Conservation (phyloP, 169 alveolate genomes). For the Eimeria necatrix region DNA sequence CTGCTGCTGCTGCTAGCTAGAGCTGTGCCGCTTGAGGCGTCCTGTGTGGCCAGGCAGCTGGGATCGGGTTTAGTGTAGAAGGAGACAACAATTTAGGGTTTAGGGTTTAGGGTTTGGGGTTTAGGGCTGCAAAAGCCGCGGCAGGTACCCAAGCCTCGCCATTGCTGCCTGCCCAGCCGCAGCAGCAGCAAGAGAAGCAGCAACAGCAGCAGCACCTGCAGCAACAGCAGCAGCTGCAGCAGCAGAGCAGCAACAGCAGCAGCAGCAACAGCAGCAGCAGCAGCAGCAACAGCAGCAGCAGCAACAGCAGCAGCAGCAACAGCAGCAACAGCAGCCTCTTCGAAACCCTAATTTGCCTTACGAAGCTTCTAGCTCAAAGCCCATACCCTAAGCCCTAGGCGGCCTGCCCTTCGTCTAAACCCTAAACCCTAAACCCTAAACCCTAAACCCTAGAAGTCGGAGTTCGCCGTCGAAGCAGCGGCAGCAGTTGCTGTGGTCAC, state of each 20-base stretch:
- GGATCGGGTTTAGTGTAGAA: neutral
- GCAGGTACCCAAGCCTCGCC: too few relatives aligned
- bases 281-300: neutral
- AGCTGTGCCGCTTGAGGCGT: neutral
- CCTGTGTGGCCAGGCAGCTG: neutral
- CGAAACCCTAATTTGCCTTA: too few relatives aligned
- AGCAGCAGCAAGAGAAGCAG: neutral
- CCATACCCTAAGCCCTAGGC: slow-evolving; percentile 17
- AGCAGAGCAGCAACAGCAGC: neutral
- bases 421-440: neutral
- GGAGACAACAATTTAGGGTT: too few relatives aligned
- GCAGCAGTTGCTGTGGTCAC: neutral
- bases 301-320: neutral
- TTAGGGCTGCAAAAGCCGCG: too few relatives aligned
- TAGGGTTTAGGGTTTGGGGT: too few relatives aligned
- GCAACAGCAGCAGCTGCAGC: neutral
- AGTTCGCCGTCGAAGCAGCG: neutral
- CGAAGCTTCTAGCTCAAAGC: neutral
- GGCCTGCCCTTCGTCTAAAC: too few relatives aligned
- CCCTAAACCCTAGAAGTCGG: neutral
- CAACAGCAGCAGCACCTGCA: neutral
- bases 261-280: slow-evolving; percentile 13
- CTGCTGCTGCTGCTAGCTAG: neutral
- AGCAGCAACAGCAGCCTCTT: too few relatives aligned
- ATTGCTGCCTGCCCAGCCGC: neutral